Base-by-base conservation (phyloP, 306 rosid species). In the Citrullus mucosospermus region DNA sequence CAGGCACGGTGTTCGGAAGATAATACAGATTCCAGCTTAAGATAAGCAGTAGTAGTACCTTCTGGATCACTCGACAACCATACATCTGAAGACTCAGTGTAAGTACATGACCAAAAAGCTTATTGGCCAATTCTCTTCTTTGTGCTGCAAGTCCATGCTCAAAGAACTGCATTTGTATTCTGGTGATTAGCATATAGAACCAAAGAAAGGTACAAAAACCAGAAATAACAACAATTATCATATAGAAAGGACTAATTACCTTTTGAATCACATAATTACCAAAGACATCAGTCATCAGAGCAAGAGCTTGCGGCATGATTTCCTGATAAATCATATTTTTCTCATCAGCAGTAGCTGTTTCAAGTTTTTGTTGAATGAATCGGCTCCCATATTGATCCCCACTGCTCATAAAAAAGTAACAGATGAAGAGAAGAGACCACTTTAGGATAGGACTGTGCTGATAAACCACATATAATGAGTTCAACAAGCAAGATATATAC, bases 31-130 rank as follows among this genome's bases (percentile, higher is more conserved):
- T 75, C 36, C 36, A 75, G 53, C 46, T 34, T 20, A 75, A 78
- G n/a, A 77, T 32, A 57, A 32, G 28, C 28, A 25, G 28, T 25
- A 32, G 8, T 65, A 28, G 75, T 90, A 92, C 98, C 97, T 95
- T 95, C 82, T 95, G 99, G 81, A 95, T 95, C 79, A 95, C 97
- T 8, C 99, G 90, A 53, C 99, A 95, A 72, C 99, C 99, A 86
- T 95, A 92, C 99, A 95, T 95, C 81, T 95, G 99, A 88, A 95
- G 99, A 88, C 97, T 87, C 39, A 92, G 93, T 10, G 92, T 84
- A 80, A 95, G 90, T 57, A 95, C 97, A 70, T 95, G 97, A 17
- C 89, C 87, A 28, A 87, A 62, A 75, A 95, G 97, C 75, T 95
- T 86, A 90, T 95, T 90, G 67, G 97, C 97, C 83, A 95, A 86